Conservation (phyloP, 306 rosid genomes). For the Coriaria nepalensis region DNA sequence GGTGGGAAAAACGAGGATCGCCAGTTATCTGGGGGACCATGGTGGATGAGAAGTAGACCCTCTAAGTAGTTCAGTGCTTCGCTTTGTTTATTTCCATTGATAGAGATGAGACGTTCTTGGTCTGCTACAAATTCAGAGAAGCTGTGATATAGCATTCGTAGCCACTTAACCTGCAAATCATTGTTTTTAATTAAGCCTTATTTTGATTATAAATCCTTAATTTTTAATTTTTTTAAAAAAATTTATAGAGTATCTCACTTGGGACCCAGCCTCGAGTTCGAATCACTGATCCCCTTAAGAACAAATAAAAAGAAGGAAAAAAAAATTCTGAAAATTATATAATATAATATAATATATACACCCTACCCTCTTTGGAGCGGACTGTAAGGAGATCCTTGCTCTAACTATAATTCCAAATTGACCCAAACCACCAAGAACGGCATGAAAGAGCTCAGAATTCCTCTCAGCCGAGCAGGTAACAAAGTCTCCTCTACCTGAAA, state of each 20-base stretch:
- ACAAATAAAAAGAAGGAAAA: not conserved
- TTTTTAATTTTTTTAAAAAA: too few species aligned
- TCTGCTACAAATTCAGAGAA: constrained; percentile 43
- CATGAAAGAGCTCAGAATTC: constrained; percentile 42
- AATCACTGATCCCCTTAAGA: too few species aligned
- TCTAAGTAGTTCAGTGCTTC: constrained; percentile 58
- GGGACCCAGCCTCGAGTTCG: too few species aligned
- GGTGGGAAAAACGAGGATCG: constrained; percentile 82
- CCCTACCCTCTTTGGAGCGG: constrained; percentile 57
- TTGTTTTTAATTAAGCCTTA: too few species aligned
- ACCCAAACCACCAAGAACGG: constrained; percentile 80
- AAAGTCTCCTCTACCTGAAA: constrained; percentile 59
- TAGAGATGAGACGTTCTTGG: constrained; percentile 53
- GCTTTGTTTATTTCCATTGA: constrained; percentile 15
- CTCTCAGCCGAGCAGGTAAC: constrained; percentile 46
- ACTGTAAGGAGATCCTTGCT: constrained; percentile 57
- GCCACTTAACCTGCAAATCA: constrained; percentile 50
- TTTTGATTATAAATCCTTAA: too few species aligned
- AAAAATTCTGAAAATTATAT: not conserved
- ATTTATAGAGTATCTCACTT: not conserved
- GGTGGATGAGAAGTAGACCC: constrained; percentile 62
- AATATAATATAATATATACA: too few species aligned
- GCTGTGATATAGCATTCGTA: constrained; percentile 40
- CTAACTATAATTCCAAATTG: constrained; percentile 79
- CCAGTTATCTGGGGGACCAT: constrained; percentile 65